Evolutionary conservation across 2,329 filamentous ascomycete genomes (phyloP), one percentile per base, ranked within the genome.

Genomic region (Thelonectria olida): DNA sequence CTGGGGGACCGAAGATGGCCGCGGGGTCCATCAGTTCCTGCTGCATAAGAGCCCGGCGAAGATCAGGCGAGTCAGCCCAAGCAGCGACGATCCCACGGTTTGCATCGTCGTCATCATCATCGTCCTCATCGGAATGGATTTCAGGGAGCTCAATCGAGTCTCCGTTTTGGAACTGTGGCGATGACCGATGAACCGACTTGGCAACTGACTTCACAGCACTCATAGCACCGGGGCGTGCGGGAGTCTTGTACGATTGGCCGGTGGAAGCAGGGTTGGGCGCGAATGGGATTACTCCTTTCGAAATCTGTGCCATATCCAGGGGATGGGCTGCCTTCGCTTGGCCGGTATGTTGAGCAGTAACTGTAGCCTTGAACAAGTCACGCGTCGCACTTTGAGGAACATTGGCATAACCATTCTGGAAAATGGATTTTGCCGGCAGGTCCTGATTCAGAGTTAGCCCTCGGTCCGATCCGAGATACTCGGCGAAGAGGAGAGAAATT

Each of bases 121-220:
- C 94, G 27, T 93, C 31, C 31, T 34, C 93, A 74, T 99, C 96
- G 1, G 96, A 98, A 65, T 93, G 89, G 69, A 99, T 98, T 69
- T 99, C 96, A 0, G 96, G 95, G 3, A 99, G 87, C 67, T 96
- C 91, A 71, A 99, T 97, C 52, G 86, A 87, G 61, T 99, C 96
- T 62, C 94, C 93, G 69, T 93, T 95, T 63, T 90, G 91, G 79
- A 96, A 97, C 53, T 92, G 88, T 1, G 93, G 93, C 1, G 93
- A 97, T 27, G 91, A 90, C 66, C 88, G 85, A 17, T 85, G 78
- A 2, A 78, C 81, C n/a, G 85, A 83, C 70, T 91, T 92, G 60
- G 82, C 82, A 3, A 80, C 81, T 1, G 88, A 87, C 71, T 89
- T 89, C 45, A 77, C 76, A 38, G 73, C 75, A 25, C 64, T 68